Evolutionary conservation across 768 basidiomycete species (phyloP), one percentile per base, ranked within the genome.

Genomic region (Agrocybe pediades): DNA sequence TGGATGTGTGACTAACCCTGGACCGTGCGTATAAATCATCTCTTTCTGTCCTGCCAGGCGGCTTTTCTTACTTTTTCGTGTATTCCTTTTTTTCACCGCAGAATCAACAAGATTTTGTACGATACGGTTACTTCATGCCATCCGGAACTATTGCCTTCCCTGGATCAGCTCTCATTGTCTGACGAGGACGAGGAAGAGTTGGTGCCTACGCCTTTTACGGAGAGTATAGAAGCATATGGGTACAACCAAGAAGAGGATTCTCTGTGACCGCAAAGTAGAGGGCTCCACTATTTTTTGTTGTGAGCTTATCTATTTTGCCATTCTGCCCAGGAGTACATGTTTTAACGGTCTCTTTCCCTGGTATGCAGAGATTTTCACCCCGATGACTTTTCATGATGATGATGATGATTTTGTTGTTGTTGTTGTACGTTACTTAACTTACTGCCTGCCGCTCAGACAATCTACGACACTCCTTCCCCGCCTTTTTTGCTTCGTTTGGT

Each of bases 1-100:
- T 26, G 68, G 59, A 5, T 55, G 56, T 39, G 52, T 70, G 8
- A 64, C 66, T 6, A 55, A 67, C 51, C 59, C 62, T 3, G 48
- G 61, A 36, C 45, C 51, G 71, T 71, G 51, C 11, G 64, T 60
- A 15, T 15, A 3, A 2, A n/a, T 36, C 41, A 20, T 6, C n/a
- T 27, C 6, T 20, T 27, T n/a, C n/a, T n/a, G n/a, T n/a, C n/a
- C n/a, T n/a, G n/a, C n/a, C n/a, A n/a, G n/a, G n/a, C n/a, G n/a
- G n/a, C n/a, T n/a, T n/a, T n/a, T n/a, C n/a, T 36, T 9, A 20
- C 13, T 8, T 9, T 20, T 49, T 23, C n/a, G 15, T 23, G 17
- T 46, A 19, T 6, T 3, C 23, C n/a, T 26, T 15, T 46, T 36
- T 40, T 41, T 46, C 33, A 23, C 39, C 33, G 27, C 24, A 62